phyloP scores from a whole-genome alignment of 495 filamentous ascomycete genomes.

The Xylaria intraflava region DNA sequence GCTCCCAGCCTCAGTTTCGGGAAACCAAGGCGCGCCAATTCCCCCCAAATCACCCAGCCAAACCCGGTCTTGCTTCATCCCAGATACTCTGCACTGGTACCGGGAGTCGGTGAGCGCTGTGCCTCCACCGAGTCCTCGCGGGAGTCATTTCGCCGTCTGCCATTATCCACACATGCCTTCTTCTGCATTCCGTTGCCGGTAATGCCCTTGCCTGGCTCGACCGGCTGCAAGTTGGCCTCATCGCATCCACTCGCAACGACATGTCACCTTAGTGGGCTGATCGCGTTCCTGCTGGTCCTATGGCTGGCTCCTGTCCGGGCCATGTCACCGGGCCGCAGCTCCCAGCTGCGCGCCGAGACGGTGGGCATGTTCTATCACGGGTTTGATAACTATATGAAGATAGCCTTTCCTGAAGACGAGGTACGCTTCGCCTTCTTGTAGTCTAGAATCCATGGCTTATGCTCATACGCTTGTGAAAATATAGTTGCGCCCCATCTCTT shows the following conservation, averaged over 20 bases:
- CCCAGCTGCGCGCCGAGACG: constrained; percentile 60
- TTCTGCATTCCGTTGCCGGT: constrained; percentile 27
- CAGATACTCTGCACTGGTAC: constrained; percentile 7
- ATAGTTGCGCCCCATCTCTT: constrained; percentile 77
- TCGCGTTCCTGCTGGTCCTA: constrained; percentile 20
- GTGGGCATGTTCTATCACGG: constrained; percentile 95
- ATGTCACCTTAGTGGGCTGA: constrained; percentile 12
- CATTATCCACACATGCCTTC: constrained; percentile 30
- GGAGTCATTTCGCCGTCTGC: neutral
- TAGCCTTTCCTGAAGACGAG: constrained; percentile 97
- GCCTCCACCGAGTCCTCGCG: constrained; percentile 6
- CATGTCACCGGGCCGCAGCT: constrained; percentile 48
- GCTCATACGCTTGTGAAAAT: constrained; percentile 1
- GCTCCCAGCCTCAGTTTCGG: neutral
- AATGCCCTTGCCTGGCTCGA: constrained; percentile 40
- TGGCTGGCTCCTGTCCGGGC: constrained; percentile 33
- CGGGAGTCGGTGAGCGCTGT: constrained; percentile 8
- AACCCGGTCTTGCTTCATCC: neutral
- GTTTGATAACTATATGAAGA: constrained; percentile 86
- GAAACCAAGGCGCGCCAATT: neutral
- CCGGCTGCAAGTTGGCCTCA: constrained; percentile 25
- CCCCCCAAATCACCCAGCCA: neutral
- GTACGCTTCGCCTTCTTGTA: constrained; percentile 28
- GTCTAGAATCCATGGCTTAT: constrained; percentile 3
- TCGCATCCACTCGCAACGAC: constrained; percentile 15